phyloP scores from a whole-genome alignment of 257 asterid species.

The Parsonsia alboflavescens region DNA sequence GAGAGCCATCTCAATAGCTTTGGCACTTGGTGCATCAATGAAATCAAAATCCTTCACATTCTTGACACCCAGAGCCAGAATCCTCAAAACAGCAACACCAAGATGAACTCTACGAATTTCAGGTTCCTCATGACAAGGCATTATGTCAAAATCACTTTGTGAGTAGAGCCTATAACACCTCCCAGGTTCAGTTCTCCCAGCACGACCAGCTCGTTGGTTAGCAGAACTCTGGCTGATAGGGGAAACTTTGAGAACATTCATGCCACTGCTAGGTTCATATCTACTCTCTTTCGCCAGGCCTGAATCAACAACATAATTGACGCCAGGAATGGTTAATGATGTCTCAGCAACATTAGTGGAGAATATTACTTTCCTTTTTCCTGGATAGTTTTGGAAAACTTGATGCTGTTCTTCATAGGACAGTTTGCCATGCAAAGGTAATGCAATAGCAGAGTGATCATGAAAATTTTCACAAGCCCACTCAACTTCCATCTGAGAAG shows the following conservation, averaged over 20 bases:
- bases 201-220: slow-evolving; percentile 93
- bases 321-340: slow-evolving; percentile 90
- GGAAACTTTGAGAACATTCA: slow-evolving; percentile 71
- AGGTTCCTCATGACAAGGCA: slow-evolving; percentile 79
- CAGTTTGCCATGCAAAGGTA: slow-evolving; percentile 91
- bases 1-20: slow-evolving; percentile 74
- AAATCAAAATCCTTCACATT: slow-evolving; percentile 66
- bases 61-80: slow-evolving; percentile 78
- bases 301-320: slow-evolving; percentile 85
- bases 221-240: slow-evolving; percentile 87
- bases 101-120: slow-evolving; percentile 90
- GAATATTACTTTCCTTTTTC: slow-evolving; percentile 75
- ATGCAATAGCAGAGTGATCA: slow-evolving; percentile 41
- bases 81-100: slow-evolving; percentile 84
- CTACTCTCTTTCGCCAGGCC: slow-evolving; percentile 84
- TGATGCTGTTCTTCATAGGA: slow-evolving; percentile 66
- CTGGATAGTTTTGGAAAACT: slow-evolving; percentile 57
- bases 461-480: slow-evolving; percentile 86
- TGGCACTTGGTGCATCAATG: slow-evolving; percentile 70
- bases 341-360: slow-evolving; percentile 95
- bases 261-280: slow-evolving; percentile 80
- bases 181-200: slow-evolving; percentile 96
- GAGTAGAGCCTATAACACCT: slow-evolving; percentile 73
- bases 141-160: slow-evolving; percentile 52
- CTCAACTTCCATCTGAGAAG: slow-evolving; percentile 94